These are phyloP conservation scores for Candida mattraensis DNA, from an alignment of 805 yeast genomes.

Conservation along the genomic window DNA sequence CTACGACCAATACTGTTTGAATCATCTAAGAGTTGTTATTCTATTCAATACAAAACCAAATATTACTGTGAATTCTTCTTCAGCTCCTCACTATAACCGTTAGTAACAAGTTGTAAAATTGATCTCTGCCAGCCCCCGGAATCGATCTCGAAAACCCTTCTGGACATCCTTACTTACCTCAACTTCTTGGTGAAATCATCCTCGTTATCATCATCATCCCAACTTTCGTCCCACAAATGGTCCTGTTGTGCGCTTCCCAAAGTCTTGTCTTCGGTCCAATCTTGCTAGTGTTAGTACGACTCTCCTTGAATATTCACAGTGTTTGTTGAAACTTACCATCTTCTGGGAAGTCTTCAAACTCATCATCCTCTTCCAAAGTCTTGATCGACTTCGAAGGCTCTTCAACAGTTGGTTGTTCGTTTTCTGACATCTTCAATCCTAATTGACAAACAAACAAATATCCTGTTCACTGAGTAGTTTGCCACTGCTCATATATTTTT, in stretches of 20 bases:
- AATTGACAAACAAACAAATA: background rate
- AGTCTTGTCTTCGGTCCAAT: conserved; percentile 67
- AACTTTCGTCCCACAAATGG: conserved; percentile 91
- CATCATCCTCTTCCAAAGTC: conserved; percentile 92
- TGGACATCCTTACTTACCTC: conserved; percentile 51
- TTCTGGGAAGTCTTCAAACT: conserved; percentile 94
- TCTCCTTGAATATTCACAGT: background rate
- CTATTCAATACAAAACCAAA: background rate
- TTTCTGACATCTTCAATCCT: conserved; percentile 13
- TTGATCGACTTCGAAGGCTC: conserved; percentile 42
- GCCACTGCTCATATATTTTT: background rate
- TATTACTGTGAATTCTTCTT: conserved; percentile 8
- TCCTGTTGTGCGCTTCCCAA: conserved; percentile 51
- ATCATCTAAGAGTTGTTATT: too few relatives aligned
- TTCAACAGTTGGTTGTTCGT: conserved; percentile 14
- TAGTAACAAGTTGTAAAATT: too few relatives aligned
- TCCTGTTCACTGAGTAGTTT: too few relatives aligned
- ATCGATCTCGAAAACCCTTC: too few relatives aligned
- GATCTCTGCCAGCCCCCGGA: too few relatives aligned
- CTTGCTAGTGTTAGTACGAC: conserved; percentile 26
- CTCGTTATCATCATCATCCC: conserved; percentile 95
- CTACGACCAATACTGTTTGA: background rate
- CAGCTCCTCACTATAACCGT: conserved; percentile 13
- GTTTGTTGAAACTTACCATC: conserved; percentile 48
- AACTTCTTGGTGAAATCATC: conserved; percentile 81